Conservation (phyloP, 2,329 filamentous ascomycete species). For the Colletotrichum tropicale region DNA sequence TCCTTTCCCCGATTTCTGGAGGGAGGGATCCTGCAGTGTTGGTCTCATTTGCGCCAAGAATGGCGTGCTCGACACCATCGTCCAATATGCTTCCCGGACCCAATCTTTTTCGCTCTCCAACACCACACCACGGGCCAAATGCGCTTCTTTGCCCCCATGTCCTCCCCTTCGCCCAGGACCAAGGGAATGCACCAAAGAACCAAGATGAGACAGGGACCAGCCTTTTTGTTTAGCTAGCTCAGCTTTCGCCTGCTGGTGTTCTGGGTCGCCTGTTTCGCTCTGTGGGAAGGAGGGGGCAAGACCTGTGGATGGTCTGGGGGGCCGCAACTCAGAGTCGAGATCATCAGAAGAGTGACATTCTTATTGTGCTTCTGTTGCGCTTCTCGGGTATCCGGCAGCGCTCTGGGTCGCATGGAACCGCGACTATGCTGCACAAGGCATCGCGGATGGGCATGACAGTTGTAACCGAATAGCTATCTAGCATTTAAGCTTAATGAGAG, state of each 20-base stretch:
- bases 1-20: not conserved
- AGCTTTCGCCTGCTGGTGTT: not conserved
- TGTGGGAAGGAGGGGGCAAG: not conserved
- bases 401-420: not conserved
- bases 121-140: not conserved
- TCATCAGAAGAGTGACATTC: not conserved
- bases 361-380: not conserved
- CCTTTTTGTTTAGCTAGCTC: not conserved
- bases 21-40: constrained; percentile 1
- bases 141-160: not conserved
- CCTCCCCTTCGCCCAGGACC: not conserved
- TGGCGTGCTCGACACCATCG: constrained; percentile 20
- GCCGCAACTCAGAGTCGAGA: not conserved
- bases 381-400: constrained; percentile 15
- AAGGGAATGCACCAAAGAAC: not conserved
- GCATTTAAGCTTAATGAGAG: constrained; percentile 18
- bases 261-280: not conserved
- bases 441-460: not conserved
- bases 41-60: constrained; percentile 20
- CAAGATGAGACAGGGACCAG: not conserved
- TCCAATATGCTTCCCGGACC: constrained; percentile 17
- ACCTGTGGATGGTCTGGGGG: not conserved
- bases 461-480: not conserved
- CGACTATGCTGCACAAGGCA: constrained; percentile 2
- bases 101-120: not conserved